Evolutionary conservation across 148 eudicot species (phyloP).

Genomic region (Arctostaphylos glauca): DNA sequence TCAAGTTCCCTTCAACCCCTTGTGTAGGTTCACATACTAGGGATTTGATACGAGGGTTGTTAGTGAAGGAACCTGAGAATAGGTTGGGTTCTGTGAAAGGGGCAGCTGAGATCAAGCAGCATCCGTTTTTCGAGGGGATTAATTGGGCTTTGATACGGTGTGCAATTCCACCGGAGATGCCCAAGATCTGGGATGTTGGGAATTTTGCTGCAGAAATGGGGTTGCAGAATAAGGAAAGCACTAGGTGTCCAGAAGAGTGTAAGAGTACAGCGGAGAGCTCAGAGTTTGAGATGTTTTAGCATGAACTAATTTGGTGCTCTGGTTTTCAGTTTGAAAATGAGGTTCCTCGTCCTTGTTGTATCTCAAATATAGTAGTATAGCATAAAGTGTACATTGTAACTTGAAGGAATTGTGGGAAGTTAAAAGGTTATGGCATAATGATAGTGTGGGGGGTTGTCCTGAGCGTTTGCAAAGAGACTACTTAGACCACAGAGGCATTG

Average conservation of each 20-base stretch:
- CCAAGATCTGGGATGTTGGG: slow-evolving; percentile 35
- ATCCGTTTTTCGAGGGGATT: slow-evolving; percentile 69
- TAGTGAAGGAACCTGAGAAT: slow-evolving; percentile 59
- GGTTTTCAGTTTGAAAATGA: slow-evolving; percentile 8
- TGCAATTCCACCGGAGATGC: slow-evolving; percentile 70
- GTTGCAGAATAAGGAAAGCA: slow-evolving; percentile 22
- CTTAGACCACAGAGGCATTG: background rate
- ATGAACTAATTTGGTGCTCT: background rate
- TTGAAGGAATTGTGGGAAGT: slow-evolving; percentile 8
- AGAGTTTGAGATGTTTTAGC: slow-evolving; percentile 62
- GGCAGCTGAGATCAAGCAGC: slow-evolving; percentile 73
- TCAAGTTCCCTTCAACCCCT: slow-evolving; percentile 55
- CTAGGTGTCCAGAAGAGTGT: slow-evolving; percentile 20
- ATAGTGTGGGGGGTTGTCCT: background rate
- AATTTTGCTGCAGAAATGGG: slow-evolving; percentile 11
- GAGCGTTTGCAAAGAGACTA: background rate
- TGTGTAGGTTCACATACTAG: slow-evolving; percentile 62
- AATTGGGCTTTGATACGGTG: slow-evolving; percentile 84
- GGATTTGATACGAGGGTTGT: slow-evolving; percentile 58
- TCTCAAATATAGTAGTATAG: slow-evolving; percentile 6
- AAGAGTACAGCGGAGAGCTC: slow-evolving; percentile 25
- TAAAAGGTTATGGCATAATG: background rate
- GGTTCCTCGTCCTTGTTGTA: slow-evolving; percentile 11
- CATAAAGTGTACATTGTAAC: slow-evolving; percentile 13
- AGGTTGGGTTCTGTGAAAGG: slow-evolving; percentile 71